Conservation (phyloP, 2,329 filamentous ascomycete species). For the Penicillium sp. region DNA sequence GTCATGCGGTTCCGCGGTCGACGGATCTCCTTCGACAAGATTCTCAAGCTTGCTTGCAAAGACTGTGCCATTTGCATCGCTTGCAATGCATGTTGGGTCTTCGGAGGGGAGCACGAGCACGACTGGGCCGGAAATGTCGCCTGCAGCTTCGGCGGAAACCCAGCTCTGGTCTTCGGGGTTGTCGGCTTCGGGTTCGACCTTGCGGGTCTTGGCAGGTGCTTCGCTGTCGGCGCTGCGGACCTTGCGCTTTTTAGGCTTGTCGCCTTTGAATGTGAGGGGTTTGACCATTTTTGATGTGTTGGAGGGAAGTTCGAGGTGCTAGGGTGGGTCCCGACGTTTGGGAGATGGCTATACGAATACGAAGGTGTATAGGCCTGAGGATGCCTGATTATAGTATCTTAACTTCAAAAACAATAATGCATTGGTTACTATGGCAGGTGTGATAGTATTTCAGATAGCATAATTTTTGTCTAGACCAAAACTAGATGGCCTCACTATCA, state of each 20-base stretch:
- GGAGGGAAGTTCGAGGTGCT: slow-evolving; percentile 4
- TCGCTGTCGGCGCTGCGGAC: slow-evolving; percentile 57
- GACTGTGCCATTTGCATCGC: slow-evolving; percentile 82
- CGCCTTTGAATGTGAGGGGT: slow-evolving; percentile 91
- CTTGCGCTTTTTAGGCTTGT: slow-evolving; percentile 93
- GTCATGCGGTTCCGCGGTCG: slow-evolving; percentile 92
- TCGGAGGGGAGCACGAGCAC: slow-evolving; percentile 79
- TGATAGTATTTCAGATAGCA: too few relatives aligned
- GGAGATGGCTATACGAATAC: background rate
- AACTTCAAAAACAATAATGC: too few relatives aligned
- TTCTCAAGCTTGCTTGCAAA: slow-evolving; percentile 84
- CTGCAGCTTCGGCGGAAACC: slow-evolving; percentile 77
- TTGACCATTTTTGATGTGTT: slow-evolving; percentile 59
- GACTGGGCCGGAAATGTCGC: slow-evolving; percentile 78
- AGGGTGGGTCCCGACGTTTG: slow-evolving; percentile 5
- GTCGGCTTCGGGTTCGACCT: slow-evolving; percentile 25
- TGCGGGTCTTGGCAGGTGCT: slow-evolving; percentile 24
- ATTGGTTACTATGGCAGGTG: too few relatives aligned
- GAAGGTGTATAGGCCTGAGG: too few relatives aligned
- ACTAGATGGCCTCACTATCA: too few relatives aligned
- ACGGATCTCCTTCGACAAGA: slow-evolving; percentile 76
- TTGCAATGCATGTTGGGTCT: slow-evolving; percentile 73
- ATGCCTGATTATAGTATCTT: too few relatives aligned
- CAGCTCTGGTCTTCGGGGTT: slow-evolving; percentile 76
- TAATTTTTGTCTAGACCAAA: too few relatives aligned